Base-by-base conservation (phyloP, 75 land plant species). In the Chamaecyparis obtusa region DNA sequence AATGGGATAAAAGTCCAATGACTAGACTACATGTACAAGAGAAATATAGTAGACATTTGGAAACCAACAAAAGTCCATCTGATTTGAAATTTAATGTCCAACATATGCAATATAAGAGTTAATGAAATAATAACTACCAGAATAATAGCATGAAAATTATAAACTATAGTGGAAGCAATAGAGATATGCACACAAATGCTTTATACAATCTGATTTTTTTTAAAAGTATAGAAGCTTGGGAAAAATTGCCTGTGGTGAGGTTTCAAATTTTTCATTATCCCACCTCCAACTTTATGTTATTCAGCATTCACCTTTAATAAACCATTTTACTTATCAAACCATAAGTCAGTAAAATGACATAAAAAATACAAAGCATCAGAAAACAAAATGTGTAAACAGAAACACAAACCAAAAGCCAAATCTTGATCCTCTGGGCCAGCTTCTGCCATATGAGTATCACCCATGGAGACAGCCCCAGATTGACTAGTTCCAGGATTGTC, bases 381-480 rank as follows among this genome's bases (percentile, higher is more conserved):
- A 85, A 69, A 19, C 27, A 27, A 36, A 85, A 37, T 72, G 43
- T 43, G 14, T 43, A 43, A 60, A 15, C 19, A 9, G 27, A 30
- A 16, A 86, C 76, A 77, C 95, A 87, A 46, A 95, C 99, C 99
- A 60, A 93, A 89, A 37, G 95, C 95, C 86, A 97, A 88, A 43
- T 97, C 98, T 78, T 91, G 95, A 88, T 96, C 98, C 83, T 91
- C 96, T 87, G 92, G 87, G 85, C 91, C 90, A 84, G 95, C 92
- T 48, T 96, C 98, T n/a, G 91, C 87, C 99, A 97, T 96, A 49
- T 90, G 91, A 19, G 93, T 89, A 84, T 97, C 99, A 71, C 86
- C 87, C 30, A 43, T 86, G 41, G 85, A n/a, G 30, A 75, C 87
- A 54, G 75, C 86, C 39, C 75, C 76, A 83, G 93, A 72, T 27